A percentile compares a stretch with the other conserved stretches of the same genome.
phyloP scores from a whole-genome alignment of 2,329 filamentous ascomycete species.

The Ceratocystis alfenasii region DNA sequence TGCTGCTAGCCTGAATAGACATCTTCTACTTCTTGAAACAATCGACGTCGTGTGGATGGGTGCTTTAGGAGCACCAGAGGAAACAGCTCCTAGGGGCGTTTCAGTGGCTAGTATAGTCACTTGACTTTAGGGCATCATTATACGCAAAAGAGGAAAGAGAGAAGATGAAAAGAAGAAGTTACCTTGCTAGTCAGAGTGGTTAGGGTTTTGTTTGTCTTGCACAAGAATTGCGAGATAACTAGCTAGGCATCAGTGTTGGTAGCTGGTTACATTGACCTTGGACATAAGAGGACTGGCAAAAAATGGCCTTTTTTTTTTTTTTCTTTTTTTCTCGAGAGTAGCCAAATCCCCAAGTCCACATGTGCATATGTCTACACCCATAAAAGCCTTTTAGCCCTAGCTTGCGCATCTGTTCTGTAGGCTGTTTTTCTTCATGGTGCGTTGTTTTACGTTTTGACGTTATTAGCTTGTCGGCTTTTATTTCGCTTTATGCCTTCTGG shows the following conservation, averaged over 20 bases:
- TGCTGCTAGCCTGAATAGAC: not conserved
- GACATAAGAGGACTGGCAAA: not conserved
- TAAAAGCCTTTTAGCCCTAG: not conserved
- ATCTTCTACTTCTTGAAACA: constrained; percentile 1
- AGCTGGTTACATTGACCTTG: too few species aligned
- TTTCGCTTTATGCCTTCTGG: constrained; percentile 10
- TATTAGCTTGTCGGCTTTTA: constrained; percentile 9
- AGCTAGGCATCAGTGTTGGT: too few species aligned
- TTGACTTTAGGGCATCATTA: not conserved
- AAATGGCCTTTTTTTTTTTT: not conserved
- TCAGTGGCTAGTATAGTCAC: not conserved
- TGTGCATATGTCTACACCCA: not conserved
- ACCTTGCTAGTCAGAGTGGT: not conserved
- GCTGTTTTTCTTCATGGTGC: not conserved
- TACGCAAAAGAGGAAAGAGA: not conserved
- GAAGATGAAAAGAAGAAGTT: not conserved
- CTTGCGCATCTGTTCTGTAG: not conserved
- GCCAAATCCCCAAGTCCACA: not conserved
- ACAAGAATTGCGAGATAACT: too few species aligned
- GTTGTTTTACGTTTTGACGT: constrained; percentile 10
- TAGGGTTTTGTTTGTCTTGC: not conserved
- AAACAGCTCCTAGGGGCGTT: not conserved
- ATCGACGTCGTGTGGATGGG: not conserved
- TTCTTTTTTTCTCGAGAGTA: not conserved
- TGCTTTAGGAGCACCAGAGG: not conserved